A percentile compares a stretch with the other conserved stretches of the same genome.
These are phyloP conservation scores for Aspergillus leporis DNA, from an alignment of 495 filamentous ascomycete species.

Conservation along the genomic window DNA sequence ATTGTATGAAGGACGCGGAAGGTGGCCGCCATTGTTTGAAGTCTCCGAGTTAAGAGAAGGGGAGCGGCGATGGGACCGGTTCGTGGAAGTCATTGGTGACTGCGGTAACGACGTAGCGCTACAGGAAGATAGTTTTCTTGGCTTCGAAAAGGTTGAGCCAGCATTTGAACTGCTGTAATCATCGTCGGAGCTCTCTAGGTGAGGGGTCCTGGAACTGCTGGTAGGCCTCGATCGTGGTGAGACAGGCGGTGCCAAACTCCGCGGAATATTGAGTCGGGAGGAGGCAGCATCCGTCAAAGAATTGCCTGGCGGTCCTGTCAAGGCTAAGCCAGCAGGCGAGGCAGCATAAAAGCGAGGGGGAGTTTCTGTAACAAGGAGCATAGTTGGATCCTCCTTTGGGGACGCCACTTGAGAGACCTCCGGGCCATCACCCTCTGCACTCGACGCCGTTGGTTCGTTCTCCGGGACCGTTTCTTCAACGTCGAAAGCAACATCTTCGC, in stretches of 20 bases:
- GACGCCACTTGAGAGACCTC: slow-evolving; percentile 48
- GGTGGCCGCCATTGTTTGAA: slow-evolving; percentile 57
- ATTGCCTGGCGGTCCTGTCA: slow-evolving; percentile 31
- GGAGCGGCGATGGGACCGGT: slow-evolving; percentile 61
- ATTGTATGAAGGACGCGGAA: slow-evolving; percentile 79
- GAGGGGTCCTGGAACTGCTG: slow-evolving; percentile 56
- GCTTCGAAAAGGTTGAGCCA: slow-evolving; percentile 53
- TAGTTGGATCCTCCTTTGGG: slow-evolving; percentile 42
- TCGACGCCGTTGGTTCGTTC: slow-evolving; percentile 23
- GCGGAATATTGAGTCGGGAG: slow-evolving; percentile 46
- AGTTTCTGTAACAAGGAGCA: slow-evolving; percentile 19
- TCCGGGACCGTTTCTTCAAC: slow-evolving; percentile 37
- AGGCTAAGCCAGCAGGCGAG: slow-evolving; percentile 18
- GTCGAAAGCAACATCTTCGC: slow-evolving; percentile 37
- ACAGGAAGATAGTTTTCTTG: slow-evolving; percentile 64
- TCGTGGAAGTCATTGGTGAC: slow-evolving; percentile 64
- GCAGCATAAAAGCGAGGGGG: slow-evolving; percentile 26
- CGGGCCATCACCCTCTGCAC: slow-evolving; percentile 36
- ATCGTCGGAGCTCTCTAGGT: slow-evolving; percentile 66
- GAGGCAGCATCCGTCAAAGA: slow-evolving; percentile 48
- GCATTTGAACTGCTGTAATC: slow-evolving; percentile 54
- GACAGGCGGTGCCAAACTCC: slow-evolving; percentile 54
- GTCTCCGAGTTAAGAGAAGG: slow-evolving; percentile 81
- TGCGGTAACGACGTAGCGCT: slow-evolving; percentile 62
- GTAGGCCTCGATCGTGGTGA: slow-evolving; percentile 57